phyloP scores from a whole-genome alignment of 2,329 filamentous ascomycete genomes.

The Harringtonia lauricola region DNA sequence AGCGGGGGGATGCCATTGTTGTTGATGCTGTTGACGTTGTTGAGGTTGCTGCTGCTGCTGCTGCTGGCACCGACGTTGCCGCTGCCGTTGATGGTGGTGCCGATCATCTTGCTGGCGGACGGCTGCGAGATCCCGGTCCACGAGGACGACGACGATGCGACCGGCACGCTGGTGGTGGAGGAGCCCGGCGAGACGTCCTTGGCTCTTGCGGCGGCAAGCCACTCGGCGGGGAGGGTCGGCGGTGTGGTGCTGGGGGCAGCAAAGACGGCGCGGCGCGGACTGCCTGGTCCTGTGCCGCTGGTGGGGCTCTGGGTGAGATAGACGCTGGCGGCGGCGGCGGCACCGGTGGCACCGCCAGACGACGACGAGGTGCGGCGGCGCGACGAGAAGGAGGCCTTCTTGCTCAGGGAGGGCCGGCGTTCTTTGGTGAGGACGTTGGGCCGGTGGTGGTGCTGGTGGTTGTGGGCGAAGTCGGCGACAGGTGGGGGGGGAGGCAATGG shows the following conservation, averaged over 20 bases:
- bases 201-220: background rate
- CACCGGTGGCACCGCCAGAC: conserved; percentile 12
- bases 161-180: background rate
- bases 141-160: too few species aligned
- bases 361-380: conserved; percentile 27
- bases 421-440: conserved; percentile 28
- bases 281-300: background rate
- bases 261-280: background rate
- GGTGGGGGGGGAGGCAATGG: conserved; percentile 2
- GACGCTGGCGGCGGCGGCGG: background rate
- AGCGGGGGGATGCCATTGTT: too few species aligned
- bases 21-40: background rate
- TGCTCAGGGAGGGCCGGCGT: conserved; percentile 40
- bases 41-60: conserved; percentile 6
- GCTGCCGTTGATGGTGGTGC: background rate
- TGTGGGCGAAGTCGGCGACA: background rate
- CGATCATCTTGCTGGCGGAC: background rate
- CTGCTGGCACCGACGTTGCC: background rate
- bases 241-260: conserved; percentile 18
- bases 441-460: conserved; percentile 15
- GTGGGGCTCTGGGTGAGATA: background rate
- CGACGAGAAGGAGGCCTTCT: conserved; percentile 42
- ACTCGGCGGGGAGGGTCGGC: conserved; percentile 37
- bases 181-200: conserved; percentile 2
- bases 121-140: too few species aligned